Base-by-base conservation (phyloP, 2,329 filamentous ascomycete species). In the Hypoxylon sp. region DNA sequence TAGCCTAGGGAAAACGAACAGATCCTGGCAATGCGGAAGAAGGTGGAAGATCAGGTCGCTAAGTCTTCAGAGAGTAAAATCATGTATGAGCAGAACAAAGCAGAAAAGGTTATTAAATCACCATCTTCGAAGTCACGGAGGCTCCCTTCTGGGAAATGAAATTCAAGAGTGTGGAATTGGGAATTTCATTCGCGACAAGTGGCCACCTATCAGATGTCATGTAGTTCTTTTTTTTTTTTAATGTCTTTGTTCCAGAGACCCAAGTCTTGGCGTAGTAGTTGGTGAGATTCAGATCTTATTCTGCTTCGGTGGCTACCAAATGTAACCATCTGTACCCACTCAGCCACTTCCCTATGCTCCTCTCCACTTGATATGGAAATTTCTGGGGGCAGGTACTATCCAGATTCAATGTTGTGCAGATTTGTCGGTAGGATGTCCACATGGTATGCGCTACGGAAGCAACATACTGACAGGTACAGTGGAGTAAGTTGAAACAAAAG, bases 21-120 rank as follows among this genome's bases (percentile, higher is more conserved):
- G 14, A 51, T 51, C 5, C 19, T 17, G 11, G 29, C 33, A 22
- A 24, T 54, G 51, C 51, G 33, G 10, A 39, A 54, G 35, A 39
- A n/a, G 5, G 51, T 54, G 14, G 51, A 54, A 54, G 33, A 54
- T 37, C 51, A 54, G 33, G 51, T 37, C 17, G 31, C 51, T 9
- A 39, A 39, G 33, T 54, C 33, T 14, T 19, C 14, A 11, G 19
- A 22, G 19, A n/a, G 22, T 35, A 54, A 54, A 24, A 33, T 17
- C 14, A 31, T 8, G 13, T 17, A 54, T 54, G 51, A 54, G 9
- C 51, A 39, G n/a, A 24, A 37, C n/a, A 37, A 54, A 17, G 33
- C 31, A 22, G 35, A 14, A 14, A 54, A 54, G 11, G 51, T 54
- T 3, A 33, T 33, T 10, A 54, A 39, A 8, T 42, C 39, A 17